These are phyloP conservation scores for Adansonia madagascariensis DNA, from an alignment of 441 rosid genomes.

Conservation along the genomic window DNA sequence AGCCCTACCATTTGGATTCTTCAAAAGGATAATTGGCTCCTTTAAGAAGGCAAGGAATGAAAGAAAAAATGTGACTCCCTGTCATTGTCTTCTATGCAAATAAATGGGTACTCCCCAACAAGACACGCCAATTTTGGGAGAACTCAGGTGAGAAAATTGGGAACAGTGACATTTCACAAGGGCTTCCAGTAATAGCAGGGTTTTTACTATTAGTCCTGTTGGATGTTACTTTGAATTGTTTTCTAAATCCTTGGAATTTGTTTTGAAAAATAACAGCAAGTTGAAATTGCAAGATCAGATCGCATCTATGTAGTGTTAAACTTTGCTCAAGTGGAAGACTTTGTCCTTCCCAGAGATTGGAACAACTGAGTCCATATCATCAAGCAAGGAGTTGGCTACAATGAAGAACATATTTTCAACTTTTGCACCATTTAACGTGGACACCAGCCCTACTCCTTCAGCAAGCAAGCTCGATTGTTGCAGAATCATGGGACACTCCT, in stretches of 20 bases:
- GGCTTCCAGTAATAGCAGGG: slow-evolving; percentile 39
- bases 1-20: slow-evolving; percentile 66
- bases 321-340: slow-evolving; percentile 53
- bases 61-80: slow-evolving; percentile 70
- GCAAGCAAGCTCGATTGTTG: slow-evolving; percentile 48
- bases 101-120: slow-evolving; percentile 56
- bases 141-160: slow-evolving; percentile 34
- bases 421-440: slow-evolving; percentile 42
- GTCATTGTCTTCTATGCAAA: slow-evolving; percentile 63
- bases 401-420: slow-evolving; percentile 64
- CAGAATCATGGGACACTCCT: slow-evolving; percentile 67
- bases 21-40: slow-evolving; percentile 69
- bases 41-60: slow-evolving; percentile 83
- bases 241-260: slow-evolving; percentile 50
- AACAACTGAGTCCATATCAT: slow-evolving; percentile 35
- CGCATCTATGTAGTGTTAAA: slow-evolving; percentile 43
- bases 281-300: slow-evolving; percentile 61
- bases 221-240: slow-evolving; percentile 74
- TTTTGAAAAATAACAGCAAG: slow-evolving; percentile 45
- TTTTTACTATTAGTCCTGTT: slow-evolving; percentile 58
- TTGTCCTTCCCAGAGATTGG: slow-evolving; percentile 48
- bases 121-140: slow-evolving; percentile 47
- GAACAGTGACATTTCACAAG: slow-evolving; percentile 44
- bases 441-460: slow-evolving; percentile 25
- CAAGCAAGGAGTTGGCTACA: slow-evolving; percentile 51